phyloP scores from a whole-genome alignment of 345 rosid genomes.

The Populus alba region DNA sequence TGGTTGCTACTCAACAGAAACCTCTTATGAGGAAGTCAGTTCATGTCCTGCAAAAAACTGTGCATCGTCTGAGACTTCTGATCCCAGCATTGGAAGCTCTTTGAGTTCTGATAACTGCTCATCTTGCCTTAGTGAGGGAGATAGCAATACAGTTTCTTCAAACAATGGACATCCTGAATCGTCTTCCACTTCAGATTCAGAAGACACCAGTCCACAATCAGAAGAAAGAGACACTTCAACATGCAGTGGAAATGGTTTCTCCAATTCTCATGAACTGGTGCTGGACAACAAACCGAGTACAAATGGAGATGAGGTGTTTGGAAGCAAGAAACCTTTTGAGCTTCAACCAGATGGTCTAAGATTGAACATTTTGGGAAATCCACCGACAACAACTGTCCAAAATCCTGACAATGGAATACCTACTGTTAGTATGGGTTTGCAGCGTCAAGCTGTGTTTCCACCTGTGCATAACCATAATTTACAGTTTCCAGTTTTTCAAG shows the following conservation, averaged over 20 bases:
- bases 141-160: constrained; percentile 66
- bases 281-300: constrained; percentile 29
- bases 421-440: constrained; percentile 36
- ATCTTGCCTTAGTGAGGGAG: constrained; percentile 84
- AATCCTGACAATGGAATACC: constrained; percentile 40
- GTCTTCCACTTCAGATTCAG: constrained; percentile 82
- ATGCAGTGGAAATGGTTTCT: constrained; percentile 37
- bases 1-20: constrained; percentile 34
- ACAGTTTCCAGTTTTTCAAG: constrained; percentile 56
- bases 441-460: constrained; percentile 47
- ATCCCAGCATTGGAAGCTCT: constrained; percentile 46
- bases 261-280: constrained; percentile 37
- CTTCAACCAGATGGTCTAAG: constrained; percentile 34
- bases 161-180: constrained; percentile 64
- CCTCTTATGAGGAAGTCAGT: constrained; percentile 34
- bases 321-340: constrained; percentile 28
- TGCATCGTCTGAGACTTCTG: constrained; percentile 29
- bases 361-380: constrained; percentile 34
- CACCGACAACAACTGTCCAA: constrained; percentile 28
- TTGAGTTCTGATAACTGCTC: constrained; percentile 87
- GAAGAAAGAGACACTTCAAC: constrained; percentile 50
- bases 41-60: constrained; percentile 28
- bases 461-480: constrained; percentile 52
- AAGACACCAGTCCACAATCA: constrained; percentile 64
- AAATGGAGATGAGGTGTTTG: constrained; percentile 33